Percentiles rank a stretch among this genome's conserved stretches.
Evolutionary conservation across 805 yeast genomes (phyloP).

Genomic region (Candida parachauliodes): DNA sequence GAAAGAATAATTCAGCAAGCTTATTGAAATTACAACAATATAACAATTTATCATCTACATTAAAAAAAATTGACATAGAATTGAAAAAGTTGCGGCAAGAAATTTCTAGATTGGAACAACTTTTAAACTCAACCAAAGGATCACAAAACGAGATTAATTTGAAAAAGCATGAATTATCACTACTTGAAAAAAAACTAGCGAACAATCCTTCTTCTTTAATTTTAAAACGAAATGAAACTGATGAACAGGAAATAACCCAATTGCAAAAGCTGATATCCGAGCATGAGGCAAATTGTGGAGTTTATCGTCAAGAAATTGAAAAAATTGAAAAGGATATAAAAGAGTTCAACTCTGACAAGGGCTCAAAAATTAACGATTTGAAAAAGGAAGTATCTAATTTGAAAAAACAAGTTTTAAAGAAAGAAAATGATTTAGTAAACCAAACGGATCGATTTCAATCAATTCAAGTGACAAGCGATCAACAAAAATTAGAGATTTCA

Average conservation of each 20-base stretch:
- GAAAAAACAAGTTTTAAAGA: slow-evolving; percentile 29
- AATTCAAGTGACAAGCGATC: slow-evolving; percentile 69
- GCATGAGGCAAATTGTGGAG: slow-evolving; percentile 26
- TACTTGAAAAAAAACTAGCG: slow-evolving; percentile 52
- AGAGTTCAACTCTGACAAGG: slow-evolving; percentile 78
- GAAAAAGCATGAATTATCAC: slow-evolving; percentile 55
- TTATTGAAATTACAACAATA: slow-evolving; percentile 64
- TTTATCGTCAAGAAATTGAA: slow-evolving; percentile 42
- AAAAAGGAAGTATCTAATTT: slow-evolving; percentile 46
- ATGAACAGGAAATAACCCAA: slow-evolving; percentile 42
- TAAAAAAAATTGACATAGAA: slow-evolving; percentile 40
- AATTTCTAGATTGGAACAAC: slow-evolving; percentile 38
- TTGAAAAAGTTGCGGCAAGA: slow-evolving; percentile 37
- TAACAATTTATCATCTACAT: slow-evolving; percentile 41
- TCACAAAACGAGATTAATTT: slow-evolving; percentile 58
- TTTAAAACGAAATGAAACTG: slow-evolving; percentile 46
- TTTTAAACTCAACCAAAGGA: slow-evolving; percentile 48
- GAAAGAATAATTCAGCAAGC: slow-evolving; percentile 55
- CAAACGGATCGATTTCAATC: slow-evolving; percentile 57
- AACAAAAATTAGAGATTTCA: slow-evolving; percentile 53
- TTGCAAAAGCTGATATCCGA: slow-evolving; percentile 37
- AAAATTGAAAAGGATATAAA: slow-evolving; percentile 69
- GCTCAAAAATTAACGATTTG: slow-evolving; percentile 69
- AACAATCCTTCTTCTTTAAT: slow-evolving; percentile 55
- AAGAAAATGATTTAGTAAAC: slow-evolving; percentile 41